These are phyloP conservation scores for Parietaria judaica DNA, from an alignment of 306 rosid genomes.

Conservation along the genomic window DNA sequence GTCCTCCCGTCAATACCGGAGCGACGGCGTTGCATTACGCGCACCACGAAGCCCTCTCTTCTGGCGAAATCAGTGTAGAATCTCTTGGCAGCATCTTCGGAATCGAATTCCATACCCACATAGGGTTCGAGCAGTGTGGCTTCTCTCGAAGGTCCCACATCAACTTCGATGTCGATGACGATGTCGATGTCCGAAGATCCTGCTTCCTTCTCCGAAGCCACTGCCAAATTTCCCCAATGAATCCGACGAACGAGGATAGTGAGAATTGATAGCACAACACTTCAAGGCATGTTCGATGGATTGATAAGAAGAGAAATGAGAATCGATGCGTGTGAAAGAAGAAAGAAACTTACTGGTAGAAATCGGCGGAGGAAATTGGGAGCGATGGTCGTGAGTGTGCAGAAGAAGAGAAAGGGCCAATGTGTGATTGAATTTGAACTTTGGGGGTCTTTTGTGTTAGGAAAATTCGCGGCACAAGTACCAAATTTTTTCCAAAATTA, in stretches of 20 bases:
- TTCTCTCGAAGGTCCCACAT: conserved; percentile 37
- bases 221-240: conserved; percentile 25
- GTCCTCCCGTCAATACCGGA: conserved; percentile 83
- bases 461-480: no score
- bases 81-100: conserved; percentile 70
- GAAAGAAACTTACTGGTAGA: no score
- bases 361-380: no score
- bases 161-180: conserved; percentile 37
- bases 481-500: no score
- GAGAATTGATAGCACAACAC: not conserved
- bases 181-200: conserved; percentile 38
- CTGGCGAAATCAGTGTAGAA: conserved; percentile 73
- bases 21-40: conserved; percentile 84
- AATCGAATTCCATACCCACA: conserved; percentile 85
- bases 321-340: no score
- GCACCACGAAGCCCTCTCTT: conserved; percentile 61
- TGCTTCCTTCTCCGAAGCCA: conserved; percentile 49
- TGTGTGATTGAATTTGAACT: no score
- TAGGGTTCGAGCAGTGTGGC: conserved; percentile 49
- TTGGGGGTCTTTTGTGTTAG: no score
- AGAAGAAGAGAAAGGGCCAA: no score
- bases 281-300: not conserved
- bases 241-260: not conserved
- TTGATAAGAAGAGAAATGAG: no score
- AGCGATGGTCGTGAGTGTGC: no score